These are phyloP conservation scores for Paecilomyces formosus DNA, from an alignment of 2,329 filamentous ascomycete genomes.

Conservation along the genomic window DNA sequence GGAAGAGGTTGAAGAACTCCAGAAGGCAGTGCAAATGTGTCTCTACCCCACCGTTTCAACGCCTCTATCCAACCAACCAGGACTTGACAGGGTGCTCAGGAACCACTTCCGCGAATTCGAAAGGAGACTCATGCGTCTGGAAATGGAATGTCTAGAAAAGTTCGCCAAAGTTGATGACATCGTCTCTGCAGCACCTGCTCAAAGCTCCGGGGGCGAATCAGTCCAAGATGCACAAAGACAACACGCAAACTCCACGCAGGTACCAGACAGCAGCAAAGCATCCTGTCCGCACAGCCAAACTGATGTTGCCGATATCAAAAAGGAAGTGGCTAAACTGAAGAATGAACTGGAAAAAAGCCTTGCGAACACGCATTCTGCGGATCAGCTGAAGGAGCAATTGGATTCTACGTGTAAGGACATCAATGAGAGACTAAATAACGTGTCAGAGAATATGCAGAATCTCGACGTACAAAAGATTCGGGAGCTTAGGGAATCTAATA, in stretches of 20 bases:
- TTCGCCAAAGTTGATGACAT: not conserved
- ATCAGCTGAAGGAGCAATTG: not conserved
- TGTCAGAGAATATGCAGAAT: not conserved
- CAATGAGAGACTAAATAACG: not conserved
- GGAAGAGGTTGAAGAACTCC: not conserved
- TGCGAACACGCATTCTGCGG: not conserved
- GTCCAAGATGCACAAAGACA: not conserved
- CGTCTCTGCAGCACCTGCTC: not conserved
- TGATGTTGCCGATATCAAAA: not conserved
- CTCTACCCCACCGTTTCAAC: not conserved
- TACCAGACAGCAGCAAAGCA: not conserved
- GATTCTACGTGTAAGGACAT: not conserved
- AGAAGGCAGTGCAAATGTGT: not conserved
- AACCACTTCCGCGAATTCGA: not conserved
- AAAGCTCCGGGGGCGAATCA: not conserved
- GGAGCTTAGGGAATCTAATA: not conserved
- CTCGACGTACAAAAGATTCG: not conserved
- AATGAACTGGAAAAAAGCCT: not conserved
- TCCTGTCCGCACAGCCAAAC: not conserved
- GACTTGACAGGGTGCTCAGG: not conserved
- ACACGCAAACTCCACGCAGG: not conserved
- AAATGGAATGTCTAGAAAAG: not conserved
- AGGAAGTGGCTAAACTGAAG: not conserved
- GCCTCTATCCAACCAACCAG: not conserved
- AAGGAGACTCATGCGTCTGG: not conserved